Conservation (phyloP, 495 filamentous ascomycete species). For the Opeltia flavorubescens region DNA sequence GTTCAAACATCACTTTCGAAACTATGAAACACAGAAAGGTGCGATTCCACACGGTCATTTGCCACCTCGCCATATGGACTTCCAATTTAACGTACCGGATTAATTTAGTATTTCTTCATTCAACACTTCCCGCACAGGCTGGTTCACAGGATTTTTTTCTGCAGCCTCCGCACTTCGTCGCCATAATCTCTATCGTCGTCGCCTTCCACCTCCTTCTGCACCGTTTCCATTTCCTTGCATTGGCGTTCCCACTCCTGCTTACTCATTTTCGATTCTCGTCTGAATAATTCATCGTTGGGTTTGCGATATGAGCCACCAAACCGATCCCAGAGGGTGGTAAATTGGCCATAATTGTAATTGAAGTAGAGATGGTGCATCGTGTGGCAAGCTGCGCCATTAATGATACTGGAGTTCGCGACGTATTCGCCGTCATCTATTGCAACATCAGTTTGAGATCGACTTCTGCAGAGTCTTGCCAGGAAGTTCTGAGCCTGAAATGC, state of each 20-base stretch:
- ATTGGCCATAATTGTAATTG: conserved; percentile 98
- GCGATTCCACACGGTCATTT: no score
- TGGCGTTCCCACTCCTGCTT: conserved; percentile 70
- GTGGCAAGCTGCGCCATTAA: conserved; percentile 94
- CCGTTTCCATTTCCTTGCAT: conserved; percentile 71
- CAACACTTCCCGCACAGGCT: neutral
- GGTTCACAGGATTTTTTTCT: conserved; percentile 29
- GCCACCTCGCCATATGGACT: no score
- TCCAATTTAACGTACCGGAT: no score
- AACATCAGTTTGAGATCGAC: neutral
- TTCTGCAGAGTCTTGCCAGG: neutral
- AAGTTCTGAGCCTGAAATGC: no score
- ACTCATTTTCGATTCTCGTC: conserved; percentile 78
- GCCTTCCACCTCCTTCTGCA: conserved; percentile 74
- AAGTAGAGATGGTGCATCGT: conserved; percentile 97
- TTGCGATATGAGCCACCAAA: conserved; percentile 77
- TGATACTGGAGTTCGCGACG: conserved; percentile 68
- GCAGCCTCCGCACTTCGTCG: conserved; percentile 29
- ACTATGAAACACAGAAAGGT: no score
- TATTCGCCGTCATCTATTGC: conserved; percentile 76
- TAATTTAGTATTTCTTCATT: no score
- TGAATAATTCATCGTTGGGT: conserved; percentile 79
- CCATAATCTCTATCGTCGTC: conserved; percentile 67
- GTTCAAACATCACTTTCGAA: no score
- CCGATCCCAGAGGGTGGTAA: conserved; percentile 89